Evolutionary conservation across 2,329 filamentous ascomycete species (phyloP).

Genomic region (Exophiala dermatitidis): DNA sequence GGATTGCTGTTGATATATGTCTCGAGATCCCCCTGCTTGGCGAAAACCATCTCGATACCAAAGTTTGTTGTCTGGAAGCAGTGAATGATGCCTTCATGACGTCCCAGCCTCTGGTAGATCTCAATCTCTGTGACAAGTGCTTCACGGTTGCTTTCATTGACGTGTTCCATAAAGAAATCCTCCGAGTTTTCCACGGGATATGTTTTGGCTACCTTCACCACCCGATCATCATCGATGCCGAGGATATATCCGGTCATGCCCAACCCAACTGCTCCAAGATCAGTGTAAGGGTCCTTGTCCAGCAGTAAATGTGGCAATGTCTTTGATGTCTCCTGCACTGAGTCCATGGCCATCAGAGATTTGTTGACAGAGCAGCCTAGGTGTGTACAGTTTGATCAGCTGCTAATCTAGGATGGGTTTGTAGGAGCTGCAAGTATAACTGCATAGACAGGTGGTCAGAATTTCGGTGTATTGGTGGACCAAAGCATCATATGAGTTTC

Average conservation of each 20-base stretch:
- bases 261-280: no score
- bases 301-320: no score
- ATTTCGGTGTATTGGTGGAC: no score
- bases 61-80: constrained; percentile 20
- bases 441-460: no score
- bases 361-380: no score
- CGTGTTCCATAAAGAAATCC: constrained; percentile 11
- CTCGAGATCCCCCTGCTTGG: constrained; percentile 21
- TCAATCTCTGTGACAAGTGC: constrained; percentile 21
- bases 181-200: constrained; percentile 1
- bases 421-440: no score
- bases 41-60: constrained; percentile 22
- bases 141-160: constrained; percentile 23
- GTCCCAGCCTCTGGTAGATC: constrained; percentile 20
- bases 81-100: constrained; percentile 19
- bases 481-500: no score
- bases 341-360: no score
- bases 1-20: constrained; percentile 16
- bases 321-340: no score
- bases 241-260: constrained; percentile 20
- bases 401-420: no score
- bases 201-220: constrained; percentile 18
- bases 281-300: no score
- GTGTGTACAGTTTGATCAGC: no score
- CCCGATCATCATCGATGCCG: constrained; percentile 15